phyloP scores from a whole-genome alignment of 2,329 filamentous ascomycete species.

The Fusarium metavorans region DNA sequence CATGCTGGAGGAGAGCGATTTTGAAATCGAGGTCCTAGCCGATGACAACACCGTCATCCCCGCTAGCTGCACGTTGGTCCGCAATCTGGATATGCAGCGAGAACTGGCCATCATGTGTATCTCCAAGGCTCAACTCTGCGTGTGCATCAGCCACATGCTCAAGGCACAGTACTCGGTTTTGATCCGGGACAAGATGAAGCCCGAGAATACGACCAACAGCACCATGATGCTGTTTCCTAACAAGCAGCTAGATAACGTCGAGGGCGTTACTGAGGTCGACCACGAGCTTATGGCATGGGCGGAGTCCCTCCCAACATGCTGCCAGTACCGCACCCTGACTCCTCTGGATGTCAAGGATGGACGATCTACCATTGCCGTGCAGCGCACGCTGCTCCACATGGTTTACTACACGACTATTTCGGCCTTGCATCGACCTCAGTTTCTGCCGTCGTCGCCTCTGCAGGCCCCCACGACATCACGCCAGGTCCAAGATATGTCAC shows the following conservation, averaged over 20 bases:
- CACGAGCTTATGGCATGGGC: conserved; percentile 83
- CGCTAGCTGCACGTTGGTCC: conserved; percentile 75
- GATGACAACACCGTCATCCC: conserved; percentile 77
- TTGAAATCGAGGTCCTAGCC: conserved; percentile 79
- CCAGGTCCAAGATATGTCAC: conserved; percentile 84
- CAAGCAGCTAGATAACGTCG: conserved; percentile 84
- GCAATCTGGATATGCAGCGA: conserved; percentile 78
- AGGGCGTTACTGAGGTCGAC: conserved; percentile 84
- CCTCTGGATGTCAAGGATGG: conserved; percentile 70
- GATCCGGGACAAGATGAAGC: conserved; percentile 83
- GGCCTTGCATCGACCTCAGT: conserved; percentile 90
- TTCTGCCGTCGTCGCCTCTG: conserved; percentile 78
- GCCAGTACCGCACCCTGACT: conserved; percentile 72
- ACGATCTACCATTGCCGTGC: conserved; percentile 71
- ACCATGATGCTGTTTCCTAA: conserved; percentile 94
- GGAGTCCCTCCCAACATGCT: conserved; percentile 76
- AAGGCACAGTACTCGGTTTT: conserved; percentile 93
- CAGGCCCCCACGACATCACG: conserved; percentile 66
- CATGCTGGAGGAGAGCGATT: conserved; percentile 87
- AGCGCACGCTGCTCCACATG: conserved; percentile 91
- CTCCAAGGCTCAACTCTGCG: conserved; percentile 88
- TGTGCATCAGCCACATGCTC: conserved; percentile 90
- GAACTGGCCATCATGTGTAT: conserved; percentile 91
- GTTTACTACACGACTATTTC: conserved; percentile 93
- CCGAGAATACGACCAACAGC: conserved; percentile 79